Conservation (phyloP, 306 rosid genomes). For the Carpinus viminea region DNA sequence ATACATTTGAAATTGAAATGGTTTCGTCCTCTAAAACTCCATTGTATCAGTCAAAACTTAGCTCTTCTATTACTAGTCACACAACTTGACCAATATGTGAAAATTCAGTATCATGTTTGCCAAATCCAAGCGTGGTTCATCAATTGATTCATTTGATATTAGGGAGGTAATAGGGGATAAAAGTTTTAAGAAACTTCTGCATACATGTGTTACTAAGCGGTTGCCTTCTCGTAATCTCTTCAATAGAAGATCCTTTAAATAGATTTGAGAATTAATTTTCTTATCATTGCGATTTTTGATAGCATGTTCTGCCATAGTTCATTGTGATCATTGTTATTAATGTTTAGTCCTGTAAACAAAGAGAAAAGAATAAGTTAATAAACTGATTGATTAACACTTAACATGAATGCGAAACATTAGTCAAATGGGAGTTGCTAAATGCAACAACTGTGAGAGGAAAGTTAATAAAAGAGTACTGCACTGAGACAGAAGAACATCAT, state of each 20-base stretch:
- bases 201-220: conserved; percentile 50
- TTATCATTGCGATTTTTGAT: too few relatives aligned
- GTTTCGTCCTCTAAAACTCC: conserved; percentile 75
- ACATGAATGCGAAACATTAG: background rate
- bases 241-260: too few relatives aligned
- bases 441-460: background rate
- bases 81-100: conserved; percentile 48
- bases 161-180: conserved; percentile 55
- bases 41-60: conserved; percentile 46
- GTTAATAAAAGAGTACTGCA: too few relatives aligned
- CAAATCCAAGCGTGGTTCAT: conserved; percentile 35
- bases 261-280: too few relatives aligned
- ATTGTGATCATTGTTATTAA: too few relatives aligned
- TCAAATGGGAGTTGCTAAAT: background rate
- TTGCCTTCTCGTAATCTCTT: conserved; percentile 47
- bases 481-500: background rate
- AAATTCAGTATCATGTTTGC: conserved; percentile 33
- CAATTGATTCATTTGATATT: conserved; percentile 46
- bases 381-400: background rate
- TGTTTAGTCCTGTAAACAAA: too few relatives aligned
- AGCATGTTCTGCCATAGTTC: too few relatives aligned
- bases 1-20: conserved; percentile 40
- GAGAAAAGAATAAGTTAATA: background rate
- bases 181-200: conserved; percentile 51
- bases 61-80: conserved; percentile 35